phyloP scores from a whole-genome alignment of 441 rosid genomes.

The Cnidoscolus chayamansa region DNA sequence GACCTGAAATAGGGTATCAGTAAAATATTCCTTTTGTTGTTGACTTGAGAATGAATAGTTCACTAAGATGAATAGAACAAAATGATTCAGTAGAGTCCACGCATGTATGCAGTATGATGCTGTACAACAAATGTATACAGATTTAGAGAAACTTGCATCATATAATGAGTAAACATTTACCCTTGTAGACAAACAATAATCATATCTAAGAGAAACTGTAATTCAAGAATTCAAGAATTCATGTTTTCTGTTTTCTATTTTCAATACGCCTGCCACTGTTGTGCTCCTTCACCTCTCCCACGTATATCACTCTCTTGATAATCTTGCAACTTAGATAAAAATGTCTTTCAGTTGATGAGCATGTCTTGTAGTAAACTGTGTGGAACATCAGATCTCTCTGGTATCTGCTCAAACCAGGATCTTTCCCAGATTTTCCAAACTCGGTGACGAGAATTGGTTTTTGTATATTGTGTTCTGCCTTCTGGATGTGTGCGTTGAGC shows the following conservation, averaged over 20 bases:
- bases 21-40: too few species aligned
- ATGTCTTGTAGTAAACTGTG: slow-evolving; percentile 46
- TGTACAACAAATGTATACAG: not conserved
- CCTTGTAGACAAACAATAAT: slow-evolving; percentile 48
- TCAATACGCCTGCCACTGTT: slow-evolving; percentile 41
- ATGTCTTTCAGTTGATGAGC: slow-evolving; percentile 42
- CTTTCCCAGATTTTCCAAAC: slow-evolving; percentile 54
- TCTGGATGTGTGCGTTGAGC: slow-evolving; percentile 50
- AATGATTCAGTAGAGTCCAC: too few species aligned
- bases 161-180: not conserved
- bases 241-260: slow-evolving; percentile 23
- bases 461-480: slow-evolving; percentile 34
- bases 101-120: not conserved
- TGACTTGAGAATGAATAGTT: too few species aligned
- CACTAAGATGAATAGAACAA: too few species aligned
- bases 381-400: slow-evolving; percentile 57
- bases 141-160: not conserved
- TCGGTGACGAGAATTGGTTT: slow-evolving; percentile 59
- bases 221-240: too few species aligned
- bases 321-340: too few species aligned
- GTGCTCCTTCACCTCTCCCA: slow-evolving; percentile 59
- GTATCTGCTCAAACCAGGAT: slow-evolving; percentile 36
- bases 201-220: slow-evolving; percentile 37
- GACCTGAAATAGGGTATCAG: too few species aligned
- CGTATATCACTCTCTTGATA: too few species aligned